Evolutionary conservation across 225 moss, liverwort and hornwort species (phyloP).

Genomic region (Pseudisothecium myosuroides): DNA sequence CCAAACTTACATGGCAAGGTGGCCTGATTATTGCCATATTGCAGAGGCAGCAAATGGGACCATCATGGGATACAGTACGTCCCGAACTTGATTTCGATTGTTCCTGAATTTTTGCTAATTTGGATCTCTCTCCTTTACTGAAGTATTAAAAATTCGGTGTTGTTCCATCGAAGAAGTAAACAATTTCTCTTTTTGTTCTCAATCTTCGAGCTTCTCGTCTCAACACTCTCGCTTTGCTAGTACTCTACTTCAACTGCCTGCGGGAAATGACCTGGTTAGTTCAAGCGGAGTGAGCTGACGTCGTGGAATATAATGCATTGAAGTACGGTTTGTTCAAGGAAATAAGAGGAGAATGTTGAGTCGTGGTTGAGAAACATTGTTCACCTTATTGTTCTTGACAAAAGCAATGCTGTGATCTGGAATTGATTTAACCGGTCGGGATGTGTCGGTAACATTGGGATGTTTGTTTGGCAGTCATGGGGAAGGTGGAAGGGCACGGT

Average conservation of each 20-base stretch:
- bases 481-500: constrained; percentile 72
- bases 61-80: constrained; percentile 60
- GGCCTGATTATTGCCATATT: constrained; percentile 74
- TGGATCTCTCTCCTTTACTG: neutral
- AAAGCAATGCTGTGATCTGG: neutral
- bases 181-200: neutral
- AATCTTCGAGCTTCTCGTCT: neutral
- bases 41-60: constrained; percentile 43
- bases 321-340: neutral
- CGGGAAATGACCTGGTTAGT: neutral
- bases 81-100: neutral
- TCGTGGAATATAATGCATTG: neutral
- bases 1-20: constrained; percentile 62
- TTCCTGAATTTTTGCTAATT: neutral
- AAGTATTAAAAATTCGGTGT: constrained; percentile 25
- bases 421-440: neutral
- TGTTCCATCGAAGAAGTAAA: neutral
- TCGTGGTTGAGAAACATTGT: neutral
- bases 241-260: neutral
- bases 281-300: neutral
- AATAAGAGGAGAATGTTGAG: neutral
- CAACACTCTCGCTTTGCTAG: neutral
- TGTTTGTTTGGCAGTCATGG: constrained; percentile 37
- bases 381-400: neutral
- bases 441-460: neutral